These are phyloP conservation scores for Brassica nigra DNA, from an alignment of 345 rosid species.

Conservation along the genomic window DNA sequence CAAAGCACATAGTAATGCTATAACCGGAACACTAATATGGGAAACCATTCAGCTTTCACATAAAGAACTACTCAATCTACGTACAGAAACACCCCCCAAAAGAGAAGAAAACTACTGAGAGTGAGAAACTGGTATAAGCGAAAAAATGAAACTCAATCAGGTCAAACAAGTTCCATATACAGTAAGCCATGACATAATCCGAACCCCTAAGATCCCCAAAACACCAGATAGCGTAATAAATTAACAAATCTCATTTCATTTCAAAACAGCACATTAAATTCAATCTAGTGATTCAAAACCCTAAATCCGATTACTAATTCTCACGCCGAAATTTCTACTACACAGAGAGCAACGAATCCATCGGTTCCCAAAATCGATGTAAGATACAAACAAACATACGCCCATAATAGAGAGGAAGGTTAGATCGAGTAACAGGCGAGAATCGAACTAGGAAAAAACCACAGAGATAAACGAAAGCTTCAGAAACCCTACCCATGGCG, in stretches of 20 bases:
- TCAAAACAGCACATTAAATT: not conserved
- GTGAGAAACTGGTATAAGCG: not conserved
- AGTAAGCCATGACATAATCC: not conserved
- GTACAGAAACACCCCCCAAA: not conserved
- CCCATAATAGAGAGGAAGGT: not conserved
- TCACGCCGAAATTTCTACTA: not conserved
- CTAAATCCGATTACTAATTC: constrained; percentile 24
- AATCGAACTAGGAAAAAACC: not conserved
- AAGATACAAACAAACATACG: not conserved
- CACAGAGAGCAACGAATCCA: not conserved
- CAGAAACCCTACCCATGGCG: constrained; percentile 38
- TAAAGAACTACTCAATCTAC: not conserved
- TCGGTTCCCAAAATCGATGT: not conserved
- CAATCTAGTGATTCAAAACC: constrained; percentile 13
- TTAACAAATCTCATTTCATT: not conserved
- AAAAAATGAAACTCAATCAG: not conserved
- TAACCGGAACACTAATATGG: not conserved
- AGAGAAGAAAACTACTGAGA: not conserved
- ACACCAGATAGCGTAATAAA: not conserved
- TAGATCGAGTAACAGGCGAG: not conserved
- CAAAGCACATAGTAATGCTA: not conserved
- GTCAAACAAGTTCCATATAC: constrained; percentile 1
- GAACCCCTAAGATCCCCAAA: not conserved
- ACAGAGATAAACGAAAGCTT: constrained; percentile 5
- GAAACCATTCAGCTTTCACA: not conserved